phyloP scores from a whole-genome alignment of 2,329 filamentous ascomycete species.

The Hymenotorrendiella dingleyae region DNA sequence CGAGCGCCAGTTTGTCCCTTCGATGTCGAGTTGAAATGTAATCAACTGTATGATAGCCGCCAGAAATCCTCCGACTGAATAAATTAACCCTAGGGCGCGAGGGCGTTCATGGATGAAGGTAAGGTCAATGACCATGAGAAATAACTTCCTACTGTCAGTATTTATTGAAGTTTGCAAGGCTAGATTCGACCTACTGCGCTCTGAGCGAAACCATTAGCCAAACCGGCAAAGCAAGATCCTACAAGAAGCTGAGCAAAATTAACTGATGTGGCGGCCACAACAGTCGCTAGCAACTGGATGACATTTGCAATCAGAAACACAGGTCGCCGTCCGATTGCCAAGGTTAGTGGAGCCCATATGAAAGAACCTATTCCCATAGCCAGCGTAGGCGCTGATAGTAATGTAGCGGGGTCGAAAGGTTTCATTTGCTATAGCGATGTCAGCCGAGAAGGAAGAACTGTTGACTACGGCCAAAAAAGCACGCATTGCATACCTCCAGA shows the following conservation, averaged over 20 bases:
- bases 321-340: constrained; percentile 14
- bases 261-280: constrained; percentile 2
- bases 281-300: constrained; percentile 2
- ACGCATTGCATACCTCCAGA: neutral
- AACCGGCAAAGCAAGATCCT: constrained; percentile 10
- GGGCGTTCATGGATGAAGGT: constrained; percentile 16
- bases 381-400: constrained; percentile 12
- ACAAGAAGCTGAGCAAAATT: constrained; percentile 12
- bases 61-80: constrained; percentile 9
- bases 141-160: constrained; percentile 7
- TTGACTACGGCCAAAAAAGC: neutral
- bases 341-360: constrained; percentile 14
- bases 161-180: neutral
- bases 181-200: constrained; percentile 7
- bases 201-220: constrained; percentile 8
- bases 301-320: constrained; percentile 9
- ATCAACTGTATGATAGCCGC: constrained; percentile 2
- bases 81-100: constrained; percentile 10
- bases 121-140: constrained; percentile 11
- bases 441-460: neutral
- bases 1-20: constrained; percentile 2
- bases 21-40: constrained; percentile 2
- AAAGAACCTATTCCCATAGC: constrained; percentile 17
- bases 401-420: constrained; percentile 6
- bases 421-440: constrained; percentile 8